phyloP scores from a whole-genome alignment of 805 yeast species.

The Pichia manshurica region DNA sequence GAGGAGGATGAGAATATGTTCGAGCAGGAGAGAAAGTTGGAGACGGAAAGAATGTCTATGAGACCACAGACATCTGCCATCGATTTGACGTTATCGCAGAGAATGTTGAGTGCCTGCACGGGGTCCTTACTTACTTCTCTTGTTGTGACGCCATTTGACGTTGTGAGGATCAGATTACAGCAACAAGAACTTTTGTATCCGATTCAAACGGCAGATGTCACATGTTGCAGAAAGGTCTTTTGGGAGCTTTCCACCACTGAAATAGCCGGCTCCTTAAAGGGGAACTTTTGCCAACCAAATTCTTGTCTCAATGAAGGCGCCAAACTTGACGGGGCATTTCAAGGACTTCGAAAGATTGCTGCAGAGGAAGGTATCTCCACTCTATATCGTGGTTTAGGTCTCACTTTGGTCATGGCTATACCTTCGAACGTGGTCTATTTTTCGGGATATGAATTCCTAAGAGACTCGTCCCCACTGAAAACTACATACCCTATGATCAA shows the following conservation, averaged over 20 bases:
- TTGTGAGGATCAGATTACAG: constrained; percentile 68
- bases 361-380: constrained; percentile 69
- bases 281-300: constrained; percentile 28
- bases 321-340: constrained; percentile 60
- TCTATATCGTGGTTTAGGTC: constrained; percentile 82
- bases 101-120: constrained; percentile 74
- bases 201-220: constrained; percentile 16
- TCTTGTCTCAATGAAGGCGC: constrained; percentile 37
- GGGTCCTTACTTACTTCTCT: constrained; percentile 71
- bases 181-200: constrained; percentile 62
- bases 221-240: constrained; percentile 36
- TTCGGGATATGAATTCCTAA: constrained; percentile 82
- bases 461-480: constrained; percentile 64
- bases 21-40: background rate
- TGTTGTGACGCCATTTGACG: constrained; percentile 77
- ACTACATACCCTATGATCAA: constrained; percentile 38
- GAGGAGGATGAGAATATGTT: constrained; percentile 29
- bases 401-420: constrained; percentile 80
- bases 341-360: constrained; percentile 64
- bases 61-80: constrained; percentile 4
- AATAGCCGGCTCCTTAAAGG: constrained; percentile 23
- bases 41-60: background rate
- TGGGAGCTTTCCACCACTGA: constrained; percentile 21
- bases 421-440: constrained; percentile 93
- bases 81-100: constrained; percentile 46